Evolutionary conservation across 73 alveolate genomes (phyloP).

Genomic region (Paramecium pentaurelia): DNA sequence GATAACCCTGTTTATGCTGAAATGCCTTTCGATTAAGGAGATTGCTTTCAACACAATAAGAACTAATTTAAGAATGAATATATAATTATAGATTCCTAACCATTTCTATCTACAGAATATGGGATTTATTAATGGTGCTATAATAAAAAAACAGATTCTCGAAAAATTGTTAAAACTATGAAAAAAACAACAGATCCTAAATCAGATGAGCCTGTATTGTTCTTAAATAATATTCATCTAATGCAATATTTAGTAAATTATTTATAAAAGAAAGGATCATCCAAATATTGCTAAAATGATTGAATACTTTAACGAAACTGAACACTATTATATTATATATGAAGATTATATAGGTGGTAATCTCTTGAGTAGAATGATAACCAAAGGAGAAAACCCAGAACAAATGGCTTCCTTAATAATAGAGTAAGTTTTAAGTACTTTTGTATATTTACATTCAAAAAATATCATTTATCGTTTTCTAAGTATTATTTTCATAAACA

Average conservation of each 20-base stretch:
- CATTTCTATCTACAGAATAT: neutral
- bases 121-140: neutral
- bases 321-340: neutral
- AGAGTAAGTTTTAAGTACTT: neutral
- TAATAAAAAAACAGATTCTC: neutral
- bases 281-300: constrained; percentile 21
- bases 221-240: neutral
- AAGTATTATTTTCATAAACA: neutral
- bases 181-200: neutral
- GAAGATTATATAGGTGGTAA: neutral
- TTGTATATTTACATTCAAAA: neutral
- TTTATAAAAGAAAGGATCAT: neutral
- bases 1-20: neutral
- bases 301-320: neutral
- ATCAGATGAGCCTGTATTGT: neutral
- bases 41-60: neutral
- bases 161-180: neutral
- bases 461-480: neutral
- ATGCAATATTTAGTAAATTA: neutral
- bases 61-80: neutral
- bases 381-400: neutral
- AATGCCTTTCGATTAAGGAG: constrained; percentile 8
- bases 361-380: neutral
- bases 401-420: neutral
- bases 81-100: neutral